phyloP scores from a whole-genome alignment of 176 grass and related monocot species.

The Ensete glaucum region DNA sequence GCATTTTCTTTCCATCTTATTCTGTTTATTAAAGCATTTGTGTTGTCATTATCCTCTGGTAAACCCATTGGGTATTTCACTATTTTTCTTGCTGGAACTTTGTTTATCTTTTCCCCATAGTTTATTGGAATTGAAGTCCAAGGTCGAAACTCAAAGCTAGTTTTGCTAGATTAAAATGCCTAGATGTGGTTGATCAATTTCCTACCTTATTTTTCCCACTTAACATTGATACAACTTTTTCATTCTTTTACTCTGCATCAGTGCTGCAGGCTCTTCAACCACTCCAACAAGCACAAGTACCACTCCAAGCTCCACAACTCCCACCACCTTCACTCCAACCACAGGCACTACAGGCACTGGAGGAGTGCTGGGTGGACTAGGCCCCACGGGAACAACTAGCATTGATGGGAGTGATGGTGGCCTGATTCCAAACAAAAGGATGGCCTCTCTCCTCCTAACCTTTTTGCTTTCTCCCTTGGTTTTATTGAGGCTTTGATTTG shows the following conservation, averaged over 20 bases:
- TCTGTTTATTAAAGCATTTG: no score
- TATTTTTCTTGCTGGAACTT: background rate
- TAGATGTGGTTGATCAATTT: background rate
- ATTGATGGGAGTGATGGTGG: background rate
- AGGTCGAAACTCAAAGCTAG: no score
- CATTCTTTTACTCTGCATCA: background rate
- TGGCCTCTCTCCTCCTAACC: background rate
- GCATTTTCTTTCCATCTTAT: no score
- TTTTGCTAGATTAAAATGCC: no score
- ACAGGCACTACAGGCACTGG: background rate
- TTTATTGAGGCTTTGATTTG: background rate
- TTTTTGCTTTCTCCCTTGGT: background rate
- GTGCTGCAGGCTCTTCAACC: constrained; percentile 6
- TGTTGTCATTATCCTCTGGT: no score
- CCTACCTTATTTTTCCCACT: background rate
- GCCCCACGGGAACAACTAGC: background rate
- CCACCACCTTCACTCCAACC: background rate
- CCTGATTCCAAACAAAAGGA: background rate
- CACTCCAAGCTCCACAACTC: background rate
- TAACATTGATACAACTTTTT: background rate
- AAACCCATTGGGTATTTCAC: background rate
- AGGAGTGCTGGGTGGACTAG: background rate
- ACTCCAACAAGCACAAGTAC: background rate
- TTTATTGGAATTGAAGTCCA: no score
- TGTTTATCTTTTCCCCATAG: background rate